Percentiles rank a stretch among this genome's conserved stretches.
Conservation (phyloP, 345 rosid species). For the Camelina laxa region DNA sequence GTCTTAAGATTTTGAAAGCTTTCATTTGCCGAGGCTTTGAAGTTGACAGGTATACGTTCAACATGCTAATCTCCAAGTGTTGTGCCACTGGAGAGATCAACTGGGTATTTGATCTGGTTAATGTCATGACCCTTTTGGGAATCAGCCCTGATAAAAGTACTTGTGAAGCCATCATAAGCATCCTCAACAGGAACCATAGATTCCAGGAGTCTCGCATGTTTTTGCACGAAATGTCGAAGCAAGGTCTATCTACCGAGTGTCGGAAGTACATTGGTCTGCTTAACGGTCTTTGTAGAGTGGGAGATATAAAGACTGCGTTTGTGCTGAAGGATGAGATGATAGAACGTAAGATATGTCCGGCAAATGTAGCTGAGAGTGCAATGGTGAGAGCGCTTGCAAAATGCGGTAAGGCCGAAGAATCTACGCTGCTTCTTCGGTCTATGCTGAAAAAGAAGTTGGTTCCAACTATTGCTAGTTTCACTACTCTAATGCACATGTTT, state of each 20-base stretch:
- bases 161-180: slow-evolving; percentile 49
- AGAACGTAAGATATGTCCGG: slow-evolving; percentile 48
- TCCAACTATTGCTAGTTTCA: slow-evolving; percentile 81
- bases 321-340: slow-evolving; percentile 74
- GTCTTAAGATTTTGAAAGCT: slow-evolving; percentile 64
- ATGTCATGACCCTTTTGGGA: slow-evolving; percentile 57
- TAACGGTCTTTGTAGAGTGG: slow-evolving; percentile 68
- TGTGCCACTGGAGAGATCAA: slow-evolving; percentile 54
- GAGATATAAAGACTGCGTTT: slow-evolving; percentile 65
- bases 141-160: slow-evolving; percentile 54
- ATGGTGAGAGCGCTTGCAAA: slow-evolving; percentile 83
- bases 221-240: slow-evolving; percentile 65
- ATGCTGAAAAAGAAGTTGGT: slow-evolving; percentile 60
- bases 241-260: slow-evolving; percentile 55
- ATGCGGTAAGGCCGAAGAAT: slow-evolving; percentile 81
- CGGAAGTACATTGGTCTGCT: slow-evolving; percentile 60
- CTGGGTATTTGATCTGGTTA: slow-evolving; percentile 57
- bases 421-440: slow-evolving; percentile 58
- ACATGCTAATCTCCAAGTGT: slow-evolving; percentile 61
- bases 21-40: slow-evolving; percentile 56
- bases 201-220: slow-evolving; percentile 57
- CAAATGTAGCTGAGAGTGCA: slow-evolving; percentile 81
- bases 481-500: slow-evolving; percentile 70
- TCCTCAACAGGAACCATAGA: slow-evolving; percentile 58
- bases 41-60: slow-evolving; percentile 59